Percentiles rank a stretch among this genome's conserved stretches.
Conservation (phyloP, 1,284 basidiomycete genomes). For the Cutaneotrichosporon sp. region DNA sequence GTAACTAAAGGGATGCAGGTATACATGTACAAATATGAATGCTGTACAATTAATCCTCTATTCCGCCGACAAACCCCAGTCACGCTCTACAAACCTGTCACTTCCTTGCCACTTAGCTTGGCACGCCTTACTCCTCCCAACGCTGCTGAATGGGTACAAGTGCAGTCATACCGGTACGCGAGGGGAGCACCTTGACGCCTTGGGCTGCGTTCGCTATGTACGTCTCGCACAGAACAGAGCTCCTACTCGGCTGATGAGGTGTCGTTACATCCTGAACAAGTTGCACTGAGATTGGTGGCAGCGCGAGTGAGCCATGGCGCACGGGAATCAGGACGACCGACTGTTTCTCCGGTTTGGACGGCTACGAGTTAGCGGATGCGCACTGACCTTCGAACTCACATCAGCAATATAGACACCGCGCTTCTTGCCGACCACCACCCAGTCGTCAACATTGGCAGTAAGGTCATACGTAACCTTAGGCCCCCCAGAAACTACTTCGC, state of each 20-base stretch:
- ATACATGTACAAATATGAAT: conserved; percentile 5
- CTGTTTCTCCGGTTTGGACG: conserved; percentile 17
- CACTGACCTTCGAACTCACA: conserved; percentile 16
- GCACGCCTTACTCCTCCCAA: conserved; percentile 9
- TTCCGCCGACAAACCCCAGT: too few relatives aligned
- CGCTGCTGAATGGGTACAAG: conserved; percentile 27
- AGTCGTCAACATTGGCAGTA: conserved; percentile 35
- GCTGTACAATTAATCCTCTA: too few relatives aligned
- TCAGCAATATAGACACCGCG: conserved; percentile 32
- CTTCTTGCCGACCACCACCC: conserved; percentile 41
- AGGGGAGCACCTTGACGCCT: conserved; percentile 38
- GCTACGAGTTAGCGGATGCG: conserved; percentile 7
- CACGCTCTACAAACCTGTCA: too few relatives aligned
- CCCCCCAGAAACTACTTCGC: background rate
- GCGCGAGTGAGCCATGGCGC: conserved; percentile 32
- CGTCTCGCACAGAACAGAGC: conserved; percentile 38
- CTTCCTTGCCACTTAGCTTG: too few relatives aligned
- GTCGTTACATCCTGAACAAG: conserved; percentile 12
- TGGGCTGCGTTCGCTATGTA: conserved; percentile 45
- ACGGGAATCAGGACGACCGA: conserved; percentile 39
- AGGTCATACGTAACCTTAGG: conserved; percentile 35
- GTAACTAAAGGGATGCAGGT: background rate
- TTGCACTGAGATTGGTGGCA: conserved; percentile 32
- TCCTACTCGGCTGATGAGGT: conserved; percentile 7
- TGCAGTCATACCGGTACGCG: conserved; percentile 31